Percentiles rank a stretch among this genome's conserved stretches.
Conservation (phyloP, 1,284 basidiomycete genomes). For the Inonotus obliquus region DNA sequence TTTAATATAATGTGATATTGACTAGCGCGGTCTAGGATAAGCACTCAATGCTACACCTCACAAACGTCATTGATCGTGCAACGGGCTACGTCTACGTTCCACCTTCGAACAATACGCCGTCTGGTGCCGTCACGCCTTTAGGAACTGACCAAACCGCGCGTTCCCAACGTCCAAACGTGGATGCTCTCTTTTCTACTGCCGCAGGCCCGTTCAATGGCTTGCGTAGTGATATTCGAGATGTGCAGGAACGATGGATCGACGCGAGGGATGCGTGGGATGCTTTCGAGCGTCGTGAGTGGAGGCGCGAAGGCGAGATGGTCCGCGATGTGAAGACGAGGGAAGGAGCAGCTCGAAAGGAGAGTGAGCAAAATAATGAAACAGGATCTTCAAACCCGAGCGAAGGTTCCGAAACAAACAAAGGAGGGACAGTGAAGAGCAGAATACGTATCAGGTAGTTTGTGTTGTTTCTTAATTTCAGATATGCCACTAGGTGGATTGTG, state of each 20-base stretch:
- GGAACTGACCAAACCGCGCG: slow-evolving; percentile 37
- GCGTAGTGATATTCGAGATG: slow-evolving; percentile 64
- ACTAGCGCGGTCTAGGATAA: slow-evolving; percentile 63
- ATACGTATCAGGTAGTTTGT: slow-evolving; percentile 8
- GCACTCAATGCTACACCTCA: slow-evolving; percentile 85
- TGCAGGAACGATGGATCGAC: slow-evolving; percentile 89
- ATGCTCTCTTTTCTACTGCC: slow-evolving; percentile 64
- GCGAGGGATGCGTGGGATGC: slow-evolving; percentile 74
- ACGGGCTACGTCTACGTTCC: slow-evolving; percentile 87
- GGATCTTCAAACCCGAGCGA: neutral
- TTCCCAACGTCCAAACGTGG: slow-evolving; percentile 54
- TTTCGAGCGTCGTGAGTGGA: slow-evolving; percentile 68
- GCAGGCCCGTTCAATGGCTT: slow-evolving; percentile 50
- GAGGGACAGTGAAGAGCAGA: slow-evolving; percentile 4
- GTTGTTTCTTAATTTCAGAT: too few relatives aligned
- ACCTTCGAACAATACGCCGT: slow-evolving; percentile 43
- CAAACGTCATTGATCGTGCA: slow-evolving; percentile 79
- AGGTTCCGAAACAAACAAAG: neutral
- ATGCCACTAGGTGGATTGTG: too few relatives aligned
- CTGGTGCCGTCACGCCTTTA: slow-evolving; percentile 37
- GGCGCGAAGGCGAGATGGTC: slow-evolving; percentile 49
- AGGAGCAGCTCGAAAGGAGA: slow-evolving; percentile 28
- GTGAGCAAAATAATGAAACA: neutral
- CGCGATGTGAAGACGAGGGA: slow-evolving; percentile 22
- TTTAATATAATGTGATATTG: neutral